Evolutionary conservation across 108 stramenopile genomes (phyloP).

Genomic region (Fistulifera pelliculosa): DNA sequence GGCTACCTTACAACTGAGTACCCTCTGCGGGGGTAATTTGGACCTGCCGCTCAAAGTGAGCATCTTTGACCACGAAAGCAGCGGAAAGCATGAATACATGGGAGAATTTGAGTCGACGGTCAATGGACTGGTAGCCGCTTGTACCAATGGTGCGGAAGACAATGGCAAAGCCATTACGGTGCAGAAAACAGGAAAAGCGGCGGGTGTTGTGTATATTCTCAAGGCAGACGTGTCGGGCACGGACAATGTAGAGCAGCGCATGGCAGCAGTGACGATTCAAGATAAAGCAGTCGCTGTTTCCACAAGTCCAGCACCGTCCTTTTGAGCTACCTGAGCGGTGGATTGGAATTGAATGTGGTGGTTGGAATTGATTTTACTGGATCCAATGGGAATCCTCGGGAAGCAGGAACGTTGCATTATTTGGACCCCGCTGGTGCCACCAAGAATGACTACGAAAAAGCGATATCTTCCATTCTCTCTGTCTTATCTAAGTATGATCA

Average conservation of each 20-base stretch:
- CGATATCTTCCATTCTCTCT: constrained; percentile 46
- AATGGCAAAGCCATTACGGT: constrained; percentile 10
- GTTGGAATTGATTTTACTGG: constrained; percentile 92
- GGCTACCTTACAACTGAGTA: constrained; percentile 24
- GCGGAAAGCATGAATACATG: constrained; percentile 48
- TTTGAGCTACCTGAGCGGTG: constrained; percentile 46
- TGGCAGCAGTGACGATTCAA: constrained; percentile 5
- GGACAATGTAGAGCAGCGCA: constrained; percentile 15
- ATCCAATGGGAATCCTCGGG: constrained; percentile 79
- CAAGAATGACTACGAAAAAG: constrained; percentile 69
- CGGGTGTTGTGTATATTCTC: constrained; percentile 16
- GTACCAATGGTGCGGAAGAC: constrained; percentile 10
- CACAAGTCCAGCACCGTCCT: constrained; percentile 13
- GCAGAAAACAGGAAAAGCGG: constrained; percentile 18
- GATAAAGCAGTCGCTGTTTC: constrained; percentile 9
- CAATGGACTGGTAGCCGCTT: constrained; percentile 16
- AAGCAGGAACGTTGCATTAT: constrained; percentile 68
- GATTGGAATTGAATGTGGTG: constrained; percentile 39
- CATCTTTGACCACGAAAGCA: constrained; percentile 41
- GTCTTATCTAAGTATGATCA: constrained; percentile 71
- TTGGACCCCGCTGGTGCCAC: constrained; percentile 31
- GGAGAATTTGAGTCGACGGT: constrained; percentile 45
- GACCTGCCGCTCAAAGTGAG: constrained; percentile 32
- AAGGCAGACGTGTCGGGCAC: constrained; percentile 24
- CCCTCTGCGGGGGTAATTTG: constrained; percentile 35